Conservation (phyloP, 768 basidiomycete genomes). For the Lactifluus rugatus region DNA sequence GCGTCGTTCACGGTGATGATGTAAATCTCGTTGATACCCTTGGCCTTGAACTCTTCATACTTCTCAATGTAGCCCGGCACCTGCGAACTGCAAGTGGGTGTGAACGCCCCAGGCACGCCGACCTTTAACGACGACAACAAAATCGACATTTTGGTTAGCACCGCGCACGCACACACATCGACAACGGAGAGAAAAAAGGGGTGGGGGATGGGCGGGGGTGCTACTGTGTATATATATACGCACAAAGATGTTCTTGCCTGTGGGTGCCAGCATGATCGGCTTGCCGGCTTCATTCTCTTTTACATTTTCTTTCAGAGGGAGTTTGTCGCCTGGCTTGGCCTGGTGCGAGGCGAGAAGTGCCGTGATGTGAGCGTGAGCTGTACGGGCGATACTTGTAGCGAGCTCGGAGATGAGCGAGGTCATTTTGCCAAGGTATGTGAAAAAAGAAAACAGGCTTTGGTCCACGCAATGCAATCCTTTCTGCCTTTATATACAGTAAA, state of each 20-base stretch:
- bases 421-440: background rate
- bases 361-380: conserved; percentile 15
- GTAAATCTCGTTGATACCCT: conserved; percentile 63
- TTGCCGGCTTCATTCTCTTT: conserved; percentile 14
- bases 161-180: background rate
- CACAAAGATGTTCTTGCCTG: conserved; percentile 17
- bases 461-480: too few relatives aligned
- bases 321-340: conserved; percentile 17
- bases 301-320: conserved; percentile 8
- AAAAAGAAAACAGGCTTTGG: too few relatives aligned
- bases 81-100: conserved; percentile 17
- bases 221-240: background rate
- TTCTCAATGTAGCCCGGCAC: conserved; percentile 43
- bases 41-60: conserved; percentile 63
- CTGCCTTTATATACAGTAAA: too few relatives aligned
- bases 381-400: background rate
- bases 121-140: background rate
- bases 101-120: conserved; percentile 19
- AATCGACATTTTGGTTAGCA: background rate
- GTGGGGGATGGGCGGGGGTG: too few relatives aligned
- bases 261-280: conserved; percentile 1
- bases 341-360: conserved; percentile 5
- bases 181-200: background rate
- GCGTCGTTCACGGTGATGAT: conserved; percentile 73
- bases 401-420: background rate